Evolutionary conservation across 257 asterid genomes (phyloP).

Genomic region (Ajuga chamaepitys): DNA sequence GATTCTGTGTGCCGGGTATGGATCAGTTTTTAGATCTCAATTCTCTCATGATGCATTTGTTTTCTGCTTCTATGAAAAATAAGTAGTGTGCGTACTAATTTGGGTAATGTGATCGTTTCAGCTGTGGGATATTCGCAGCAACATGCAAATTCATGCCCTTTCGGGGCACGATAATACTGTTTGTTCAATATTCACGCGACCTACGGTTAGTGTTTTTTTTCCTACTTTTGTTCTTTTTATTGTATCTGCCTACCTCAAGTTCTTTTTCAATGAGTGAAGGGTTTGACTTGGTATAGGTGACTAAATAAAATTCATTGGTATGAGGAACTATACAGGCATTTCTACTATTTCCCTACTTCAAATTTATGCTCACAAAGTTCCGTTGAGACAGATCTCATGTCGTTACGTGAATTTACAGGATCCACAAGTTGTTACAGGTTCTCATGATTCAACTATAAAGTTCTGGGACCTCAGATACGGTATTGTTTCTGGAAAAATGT

Average conservation of each 20-base stretch:
- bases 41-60: neutral
- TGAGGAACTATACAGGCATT: neutral
- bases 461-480: conserved; percentile 93
- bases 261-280: neutral
- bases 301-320: neutral
- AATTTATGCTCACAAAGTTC: neutral
- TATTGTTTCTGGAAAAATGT: conserved; percentile 11
- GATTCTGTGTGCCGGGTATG: conserved; percentile 91
- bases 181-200: conserved; percentile 88
- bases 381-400: conserved; percentile 14
- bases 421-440: conserved; percentile 97
- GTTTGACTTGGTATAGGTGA: neutral
- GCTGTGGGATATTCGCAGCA: conserved; percentile 99
- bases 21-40: neutral
- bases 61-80: neutral
- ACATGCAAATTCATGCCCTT: conserved; percentile 83
- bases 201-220: conserved; percentile 48
- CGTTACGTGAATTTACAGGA: conserved; percentile 52
- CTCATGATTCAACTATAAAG: conserved; percentile 89
- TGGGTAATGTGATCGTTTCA: conserved; percentile 15
- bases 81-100: conserved; percentile 13
- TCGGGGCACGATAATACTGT: conserved; percentile 95
- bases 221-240: neutral
- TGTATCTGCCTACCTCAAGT: neutral
- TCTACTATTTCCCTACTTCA: no score